These are phyloP conservation scores for Astrothelium macrocarpum DNA, from an alignment of 495 filamentous ascomycete species.

Conservation along the genomic window DNA sequence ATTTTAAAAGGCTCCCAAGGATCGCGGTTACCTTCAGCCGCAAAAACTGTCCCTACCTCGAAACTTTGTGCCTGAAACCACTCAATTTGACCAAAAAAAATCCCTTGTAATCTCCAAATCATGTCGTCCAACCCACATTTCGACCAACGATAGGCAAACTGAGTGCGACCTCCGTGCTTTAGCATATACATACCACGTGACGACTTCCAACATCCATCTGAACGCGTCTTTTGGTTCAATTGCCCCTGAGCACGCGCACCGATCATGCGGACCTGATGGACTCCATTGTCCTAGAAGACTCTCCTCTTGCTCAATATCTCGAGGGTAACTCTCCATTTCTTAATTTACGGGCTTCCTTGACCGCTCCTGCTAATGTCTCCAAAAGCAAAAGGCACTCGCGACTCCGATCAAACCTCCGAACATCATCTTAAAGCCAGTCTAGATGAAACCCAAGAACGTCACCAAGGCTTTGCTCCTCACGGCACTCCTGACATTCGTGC, in stretches of 20 bases:
- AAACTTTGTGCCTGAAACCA: too few species aligned
- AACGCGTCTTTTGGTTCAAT: neutral
- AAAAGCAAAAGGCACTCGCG: conserved; percentile 15
- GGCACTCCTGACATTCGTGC: conserved; percentile 57
- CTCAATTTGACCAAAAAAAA: too few species aligned
- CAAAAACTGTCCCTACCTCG: neutral
- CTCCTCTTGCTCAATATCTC: conserved; percentile 86
- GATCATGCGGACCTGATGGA: conserved; percentile 59
- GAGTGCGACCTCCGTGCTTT: too few species aligned
- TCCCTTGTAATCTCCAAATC: too few species aligned
- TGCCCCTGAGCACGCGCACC: conserved; percentile 24
- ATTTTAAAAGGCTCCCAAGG: too few species aligned
- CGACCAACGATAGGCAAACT: too few species aligned
- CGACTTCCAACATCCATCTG: neutral
- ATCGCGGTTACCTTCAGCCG: neutral
- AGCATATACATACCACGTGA: neutral
- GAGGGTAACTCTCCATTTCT: conserved; percentile 53
- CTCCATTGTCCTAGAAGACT: conserved; percentile 79
- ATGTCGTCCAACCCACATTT: too few species aligned
- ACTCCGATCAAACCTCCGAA: conserved; percentile 1
- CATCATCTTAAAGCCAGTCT: neutral
- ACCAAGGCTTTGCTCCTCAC: conserved; percentile 55
- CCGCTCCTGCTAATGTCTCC: neutral
- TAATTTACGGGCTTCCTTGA: neutral
- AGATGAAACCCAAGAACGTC: neutral